phyloP scores from a whole-genome alignment of 169 alveolate genomes.

The Cryptosporidium muris region DNA sequence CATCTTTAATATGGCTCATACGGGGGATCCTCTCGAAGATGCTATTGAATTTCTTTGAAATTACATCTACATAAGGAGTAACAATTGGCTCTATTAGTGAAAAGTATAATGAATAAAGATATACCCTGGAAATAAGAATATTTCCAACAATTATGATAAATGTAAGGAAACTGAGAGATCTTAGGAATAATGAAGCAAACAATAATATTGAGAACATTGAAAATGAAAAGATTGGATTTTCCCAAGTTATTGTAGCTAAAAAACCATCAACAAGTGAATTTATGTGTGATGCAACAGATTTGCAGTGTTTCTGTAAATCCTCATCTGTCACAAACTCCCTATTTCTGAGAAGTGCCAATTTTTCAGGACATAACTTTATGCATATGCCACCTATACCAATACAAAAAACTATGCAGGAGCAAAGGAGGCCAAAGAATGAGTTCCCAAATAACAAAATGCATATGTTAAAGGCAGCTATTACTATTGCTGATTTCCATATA shows the following conservation, averaged over 20 bases:
- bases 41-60: conserved; percentile 54
- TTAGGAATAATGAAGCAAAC: conserved; percentile 24
- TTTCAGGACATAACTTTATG: conserved; percentile 52
- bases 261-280: conserved; percentile 28
- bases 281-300: conserved; percentile 11
- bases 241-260: conserved; percentile 65
- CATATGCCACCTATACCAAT: conserved; percentile 61
- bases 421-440: conserved; percentile 37
- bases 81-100: conserved; percentile 47
- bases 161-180: conserved; percentile 39
- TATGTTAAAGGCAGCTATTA: conserved; percentile 34
- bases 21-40: conserved; percentile 60
- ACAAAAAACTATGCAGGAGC: conserved; percentile 32
- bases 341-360: conserved; percentile 20
- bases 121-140: conserved; percentile 17
- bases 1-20: conserved; percentile 27
- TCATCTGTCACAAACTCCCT: conserved; percentile 46
- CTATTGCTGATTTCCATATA: conserved; percentile 63
- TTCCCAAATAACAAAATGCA: conserved; percentile 60
- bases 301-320: conserved; percentile 52
- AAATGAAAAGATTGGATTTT: conserved; percentile 47
- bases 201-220: conserved; percentile 16
- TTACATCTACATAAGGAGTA: conserved; percentile 50
- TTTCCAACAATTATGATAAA: conserved; percentile 29
- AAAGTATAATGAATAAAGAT: conserved; percentile 50